Conservation (phyloP, 371 early-diverging fungal species). For the Mucor saturninus region DNA sequence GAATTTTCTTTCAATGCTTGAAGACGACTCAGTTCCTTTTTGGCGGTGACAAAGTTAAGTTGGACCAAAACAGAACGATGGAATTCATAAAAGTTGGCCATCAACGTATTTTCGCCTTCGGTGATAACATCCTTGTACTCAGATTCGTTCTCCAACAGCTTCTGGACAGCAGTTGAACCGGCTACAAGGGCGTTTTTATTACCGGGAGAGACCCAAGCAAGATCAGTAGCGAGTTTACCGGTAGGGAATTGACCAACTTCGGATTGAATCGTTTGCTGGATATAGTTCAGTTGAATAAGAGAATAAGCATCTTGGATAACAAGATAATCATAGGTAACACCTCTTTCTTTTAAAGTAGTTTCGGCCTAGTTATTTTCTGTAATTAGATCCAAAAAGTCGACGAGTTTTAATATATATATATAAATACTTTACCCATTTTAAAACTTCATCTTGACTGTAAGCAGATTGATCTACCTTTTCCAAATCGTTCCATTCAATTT, state of each 20-base stretch:
- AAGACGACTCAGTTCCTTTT: slow-evolving; percentile 18
- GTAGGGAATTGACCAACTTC: slow-evolving; percentile 18
- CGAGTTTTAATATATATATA: not conserved
- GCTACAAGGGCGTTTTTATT: slow-evolving; percentile 28
- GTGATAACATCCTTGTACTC: slow-evolving; percentile 7
- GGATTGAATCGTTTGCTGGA: slow-evolving; percentile 24
- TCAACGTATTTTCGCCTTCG: slow-evolving; percentile 18
- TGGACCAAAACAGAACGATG: slow-evolving; percentile 25
- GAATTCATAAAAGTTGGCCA: slow-evolving; percentile 39
- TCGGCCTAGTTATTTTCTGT: slow-evolving; percentile 13
- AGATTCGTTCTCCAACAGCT: slow-evolving; percentile 11
- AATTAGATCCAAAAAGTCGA: not conserved
- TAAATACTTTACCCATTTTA: slow-evolving; percentile 42
- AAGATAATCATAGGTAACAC: slow-evolving; percentile 45
- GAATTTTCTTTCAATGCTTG: not conserved
- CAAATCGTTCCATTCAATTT: slow-evolving; percentile 60
- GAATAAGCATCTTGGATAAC: slow-evolving; percentile 46
- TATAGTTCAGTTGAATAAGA: slow-evolving; percentile 32
- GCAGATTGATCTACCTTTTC: slow-evolving; percentile 24
- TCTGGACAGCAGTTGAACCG: slow-evolving; percentile 29
- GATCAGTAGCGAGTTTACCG: slow-evolving; percentile 13
- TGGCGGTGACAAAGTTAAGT: slow-evolving; percentile 17
- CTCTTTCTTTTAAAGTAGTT: slow-evolving; percentile 18
- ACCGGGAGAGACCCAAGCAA: slow-evolving; percentile 35
- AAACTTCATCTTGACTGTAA: slow-evolving; percentile 40